Evolutionary conservation across 1,284 basidiomycete genomes (phyloP).

Genomic region (Hortiboletus rubellus): DNA sequence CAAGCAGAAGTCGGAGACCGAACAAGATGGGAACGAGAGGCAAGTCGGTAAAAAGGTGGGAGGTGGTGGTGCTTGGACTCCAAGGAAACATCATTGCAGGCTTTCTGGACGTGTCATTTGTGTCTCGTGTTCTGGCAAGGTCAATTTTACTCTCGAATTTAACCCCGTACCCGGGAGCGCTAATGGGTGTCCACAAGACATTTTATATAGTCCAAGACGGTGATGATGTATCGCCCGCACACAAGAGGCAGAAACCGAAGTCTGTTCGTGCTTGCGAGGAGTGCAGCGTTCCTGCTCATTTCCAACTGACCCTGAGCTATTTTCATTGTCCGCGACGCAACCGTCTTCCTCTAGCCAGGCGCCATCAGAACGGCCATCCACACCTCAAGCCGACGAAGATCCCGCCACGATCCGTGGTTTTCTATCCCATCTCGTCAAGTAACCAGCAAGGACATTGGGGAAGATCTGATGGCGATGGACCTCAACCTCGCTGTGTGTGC

Average conservation of each 20-base stretch:
- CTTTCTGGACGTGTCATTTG: slow-evolving; percentile 76
- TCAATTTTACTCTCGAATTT: slow-evolving; percentile 36
- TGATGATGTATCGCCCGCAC: slow-evolving; percentile 22
- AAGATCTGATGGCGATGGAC: slow-evolving; percentile 46
- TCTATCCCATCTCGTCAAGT: slow-evolving; percentile 30
- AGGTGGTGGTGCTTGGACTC: slow-evolving; percentile 44
- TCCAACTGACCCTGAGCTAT: slow-evolving; percentile 14
- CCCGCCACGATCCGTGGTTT: slow-evolving; percentile 11
- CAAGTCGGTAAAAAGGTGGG: slow-evolving; percentile 15
- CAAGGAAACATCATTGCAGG: slow-evolving; percentile 84
- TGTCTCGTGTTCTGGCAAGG: slow-evolving; percentile 56
- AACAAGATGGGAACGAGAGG: slow-evolving; percentile 10
- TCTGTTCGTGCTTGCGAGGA: slow-evolving; percentile 80
- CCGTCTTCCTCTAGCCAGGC: slow-evolving; percentile 10
- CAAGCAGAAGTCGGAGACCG: slow-evolving; percentile 13
- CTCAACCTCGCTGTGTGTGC: slow-evolving; percentile 7
- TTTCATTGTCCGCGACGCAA: slow-evolving; percentile 10
- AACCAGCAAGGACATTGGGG: slow-evolving; percentile 21
- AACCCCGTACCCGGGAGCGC: not conserved
- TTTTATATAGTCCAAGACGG: slow-evolving; percentile 71
- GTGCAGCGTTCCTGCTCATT: slow-evolving; percentile 74
- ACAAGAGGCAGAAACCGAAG: slow-evolving; percentile 56
- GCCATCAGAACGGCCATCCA: slow-evolving; percentile 21
- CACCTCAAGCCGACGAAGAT: slow-evolving; percentile 19
- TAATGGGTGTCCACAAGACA: slow-evolving; percentile 47